A percentile compares a stretch with the other conserved stretches of the same genome.
phyloP scores from a whole-genome alignment of 179 eudicot species.

The Silene coronaria region DNA sequence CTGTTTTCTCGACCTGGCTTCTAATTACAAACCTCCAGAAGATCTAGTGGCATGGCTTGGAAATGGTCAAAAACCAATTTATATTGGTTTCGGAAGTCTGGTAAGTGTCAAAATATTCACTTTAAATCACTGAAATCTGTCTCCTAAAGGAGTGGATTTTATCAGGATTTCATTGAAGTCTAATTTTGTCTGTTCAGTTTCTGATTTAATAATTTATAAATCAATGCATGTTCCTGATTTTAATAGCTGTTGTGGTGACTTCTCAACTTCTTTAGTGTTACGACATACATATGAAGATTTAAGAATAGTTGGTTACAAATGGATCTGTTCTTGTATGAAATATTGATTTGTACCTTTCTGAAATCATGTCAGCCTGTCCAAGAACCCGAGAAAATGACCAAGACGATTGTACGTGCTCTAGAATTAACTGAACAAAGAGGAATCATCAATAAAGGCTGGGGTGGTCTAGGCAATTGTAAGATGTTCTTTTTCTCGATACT shows the following conservation, averaged over 20 bases:
- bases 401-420: conserved; percentile 61
- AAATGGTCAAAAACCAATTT: conserved; percentile 66
- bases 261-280: background rate
- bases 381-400: conserved; percentile 68
- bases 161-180: background rate
- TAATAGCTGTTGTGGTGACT: too few relatives aligned
- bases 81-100: conserved; percentile 91
- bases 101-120: conserved; percentile 41
- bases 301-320: too few relatives aligned
- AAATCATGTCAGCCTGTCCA: conserved; percentile 56
- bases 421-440: conserved; percentile 69
- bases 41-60: conserved; percentile 67
- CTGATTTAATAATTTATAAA: too few relatives aligned
- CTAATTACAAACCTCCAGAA: conserved; percentile 71
- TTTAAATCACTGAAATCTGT: background rate
- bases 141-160: background rate
- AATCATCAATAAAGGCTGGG: conserved; percentile 89
- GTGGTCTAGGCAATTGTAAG: conserved; percentile 81
- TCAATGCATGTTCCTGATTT: too few relatives aligned
- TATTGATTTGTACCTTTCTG: conserved; percentile 11
- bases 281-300: background rate
- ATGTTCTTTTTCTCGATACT: conserved; percentile 6
- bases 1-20: conserved; percentile 87
- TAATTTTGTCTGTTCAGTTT: background rate
- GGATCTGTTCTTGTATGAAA: background rate